phyloP scores from a whole-genome alignment of 139 green algal genomes.

The Coelastrella sp. region DNA sequence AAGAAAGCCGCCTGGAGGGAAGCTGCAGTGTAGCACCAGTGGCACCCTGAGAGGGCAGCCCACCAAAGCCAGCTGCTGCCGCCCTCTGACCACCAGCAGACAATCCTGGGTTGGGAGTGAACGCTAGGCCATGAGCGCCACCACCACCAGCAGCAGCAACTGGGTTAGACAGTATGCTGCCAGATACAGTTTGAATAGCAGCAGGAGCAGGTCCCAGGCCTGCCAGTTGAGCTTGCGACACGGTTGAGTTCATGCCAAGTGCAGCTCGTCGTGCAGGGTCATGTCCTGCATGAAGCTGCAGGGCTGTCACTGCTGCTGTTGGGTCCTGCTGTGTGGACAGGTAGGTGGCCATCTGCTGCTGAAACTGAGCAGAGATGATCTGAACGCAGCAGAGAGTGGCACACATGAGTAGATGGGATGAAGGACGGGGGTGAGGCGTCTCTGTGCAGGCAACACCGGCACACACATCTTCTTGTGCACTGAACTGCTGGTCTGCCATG shows the following conservation, averaged over 20 bases:
- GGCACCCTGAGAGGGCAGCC: neutral
- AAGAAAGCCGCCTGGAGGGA: neutral
- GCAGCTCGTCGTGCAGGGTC: conserved; percentile 19
- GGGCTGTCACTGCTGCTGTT: conserved; percentile 16
- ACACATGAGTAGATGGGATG: too few species aligned
- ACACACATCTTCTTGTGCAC: too few species aligned
- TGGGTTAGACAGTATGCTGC: neutral
- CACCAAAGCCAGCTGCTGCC: neutral
- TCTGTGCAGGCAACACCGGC: too few species aligned
- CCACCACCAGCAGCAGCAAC: neutral
- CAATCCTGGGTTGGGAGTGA: too few species aligned
- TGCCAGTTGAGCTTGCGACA: conserved; percentile 21
- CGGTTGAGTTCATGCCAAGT: neutral
- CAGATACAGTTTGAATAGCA: neutral
- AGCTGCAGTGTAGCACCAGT: neutral
- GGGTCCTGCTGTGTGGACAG: conserved; percentile 24
- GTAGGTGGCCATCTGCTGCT: conserved; percentile 12
- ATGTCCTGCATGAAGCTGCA: neutral
- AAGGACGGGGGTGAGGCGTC: too few species aligned
- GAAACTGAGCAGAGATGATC: neutral
- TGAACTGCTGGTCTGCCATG: too few species aligned
- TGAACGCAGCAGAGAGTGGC: neutral
- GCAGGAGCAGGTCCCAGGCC: neutral
- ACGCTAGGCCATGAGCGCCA: too few species aligned
- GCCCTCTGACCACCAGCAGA: too few species aligned